A percentile compares a stretch with the other conserved stretches of the same genome.
Conservation (phyloP, 176 grass and related monocot species). For the Aegilops umbellulata region DNA sequence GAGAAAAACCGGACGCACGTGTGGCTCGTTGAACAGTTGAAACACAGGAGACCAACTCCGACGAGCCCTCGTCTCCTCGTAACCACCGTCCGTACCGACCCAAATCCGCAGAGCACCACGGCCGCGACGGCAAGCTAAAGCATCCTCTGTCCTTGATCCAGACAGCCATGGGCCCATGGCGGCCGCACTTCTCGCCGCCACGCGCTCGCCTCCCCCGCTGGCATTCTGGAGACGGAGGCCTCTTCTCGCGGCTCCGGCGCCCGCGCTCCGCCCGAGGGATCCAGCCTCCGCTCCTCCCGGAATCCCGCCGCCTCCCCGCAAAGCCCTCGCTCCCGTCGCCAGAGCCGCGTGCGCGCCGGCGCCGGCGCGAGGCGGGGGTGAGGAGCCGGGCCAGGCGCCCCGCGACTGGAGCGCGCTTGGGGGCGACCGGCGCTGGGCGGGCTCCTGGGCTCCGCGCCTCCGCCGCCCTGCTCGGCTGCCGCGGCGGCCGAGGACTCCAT, state of each 20-base stretch:
- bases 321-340: not conserved
- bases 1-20: no score
- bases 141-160: not conserved
- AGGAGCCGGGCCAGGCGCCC: not conserved
- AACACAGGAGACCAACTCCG: no score
- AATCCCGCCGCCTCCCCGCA: not conserved
- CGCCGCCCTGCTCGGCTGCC: slow-evolving; percentile 23
- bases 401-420: not conserved
- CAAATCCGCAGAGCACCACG: not conserved
- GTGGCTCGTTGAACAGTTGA: no score
- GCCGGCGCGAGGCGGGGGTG: not conserved
- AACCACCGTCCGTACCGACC: not conserved
- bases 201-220: not conserved
- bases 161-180: slow-evolving; percentile 26
- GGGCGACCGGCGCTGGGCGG: slow-evolving; percentile 12
- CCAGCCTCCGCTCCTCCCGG: not conserved
- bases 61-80: no score
- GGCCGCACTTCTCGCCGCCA: not conserved
- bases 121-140: not conserved
- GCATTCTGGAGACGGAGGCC: slow-evolving; percentile 6
- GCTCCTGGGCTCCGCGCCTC: slow-evolving; percentile 29
- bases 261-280: not conserved
- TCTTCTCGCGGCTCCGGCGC: not conserved
- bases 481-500: slow-evolving; percentile 48
- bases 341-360: not conserved